Evolutionary conservation across 371 early-diverging fungal species (phyloP).

Genomic region (Parasitella parasitica): DNA sequence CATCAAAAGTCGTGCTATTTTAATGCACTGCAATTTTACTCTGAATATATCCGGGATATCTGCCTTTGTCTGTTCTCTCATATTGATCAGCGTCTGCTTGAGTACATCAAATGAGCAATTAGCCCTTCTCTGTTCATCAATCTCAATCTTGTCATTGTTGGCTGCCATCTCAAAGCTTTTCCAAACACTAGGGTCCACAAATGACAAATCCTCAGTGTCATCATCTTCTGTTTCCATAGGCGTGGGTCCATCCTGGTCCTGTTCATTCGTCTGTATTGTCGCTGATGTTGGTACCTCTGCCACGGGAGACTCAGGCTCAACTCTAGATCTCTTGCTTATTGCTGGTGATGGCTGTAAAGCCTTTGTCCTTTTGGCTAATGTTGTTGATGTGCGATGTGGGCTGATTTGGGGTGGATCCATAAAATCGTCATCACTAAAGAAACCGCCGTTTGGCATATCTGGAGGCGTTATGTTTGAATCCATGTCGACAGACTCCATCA

Average conservation of each 20-base stretch:
- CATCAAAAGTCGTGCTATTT: background rate
- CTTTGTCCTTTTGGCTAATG: background rate
- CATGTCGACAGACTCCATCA: background rate
- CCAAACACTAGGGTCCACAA: constrained; percentile 2
- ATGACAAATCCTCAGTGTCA: background rate
- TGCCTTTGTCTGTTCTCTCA: background rate
- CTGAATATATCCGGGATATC: constrained; percentile 10
- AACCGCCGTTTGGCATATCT: background rate
- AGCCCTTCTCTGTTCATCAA: constrained; percentile 1
- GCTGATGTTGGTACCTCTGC: background rate
- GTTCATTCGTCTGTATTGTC: too few relatives aligned
- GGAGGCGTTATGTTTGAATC: background rate
- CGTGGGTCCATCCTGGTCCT: background rate
- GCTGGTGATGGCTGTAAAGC: background rate
- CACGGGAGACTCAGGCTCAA: background rate
- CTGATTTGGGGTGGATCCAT: background rate
- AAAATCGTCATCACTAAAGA: background rate
- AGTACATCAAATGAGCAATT: constrained; percentile 11
- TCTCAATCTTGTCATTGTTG: background rate
- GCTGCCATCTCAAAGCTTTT: background rate
- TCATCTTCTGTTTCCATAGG: background rate
- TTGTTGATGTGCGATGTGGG: background rate
- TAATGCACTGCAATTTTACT: background rate
- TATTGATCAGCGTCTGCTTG: background rate
- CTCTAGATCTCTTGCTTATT: background rate